phyloP scores from a whole-genome alignment of 202 grass and related monocot species.

The Carex sylvatica region DNA sequence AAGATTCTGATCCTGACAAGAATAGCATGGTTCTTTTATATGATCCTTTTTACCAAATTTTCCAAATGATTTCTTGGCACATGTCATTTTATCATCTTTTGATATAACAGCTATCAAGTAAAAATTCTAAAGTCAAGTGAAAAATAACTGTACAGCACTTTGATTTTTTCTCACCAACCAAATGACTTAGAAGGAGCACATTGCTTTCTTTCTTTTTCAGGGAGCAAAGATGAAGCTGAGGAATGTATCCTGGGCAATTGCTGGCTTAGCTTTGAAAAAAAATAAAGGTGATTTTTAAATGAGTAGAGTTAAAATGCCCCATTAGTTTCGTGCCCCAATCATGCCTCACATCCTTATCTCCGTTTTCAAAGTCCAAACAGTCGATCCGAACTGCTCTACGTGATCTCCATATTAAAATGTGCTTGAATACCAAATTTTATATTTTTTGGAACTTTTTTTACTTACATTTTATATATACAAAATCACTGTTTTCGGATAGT shows the following conservation, averaged over 20 bases:
- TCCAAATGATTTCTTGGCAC: not conserved
- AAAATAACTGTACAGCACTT: not conserved
- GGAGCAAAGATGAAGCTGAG: conserved; percentile 77
- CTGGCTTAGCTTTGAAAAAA: conserved; percentile 63
- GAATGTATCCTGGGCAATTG: conserved; percentile 93
- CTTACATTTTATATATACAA: too few relatives aligned
- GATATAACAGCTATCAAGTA: not conserved
- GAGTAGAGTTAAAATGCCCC: too few relatives aligned
- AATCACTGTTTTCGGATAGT: too few relatives aligned
- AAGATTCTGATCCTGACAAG: conserved; percentile 12
- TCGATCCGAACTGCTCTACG: too few relatives aligned
- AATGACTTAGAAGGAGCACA: not conserved
- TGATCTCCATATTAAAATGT: too few relatives aligned
- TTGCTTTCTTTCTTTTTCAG: conserved; percentile 39
- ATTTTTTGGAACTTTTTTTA: too few relatives aligned
- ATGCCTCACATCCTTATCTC: too few relatives aligned
- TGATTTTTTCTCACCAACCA: conserved; percentile 2
- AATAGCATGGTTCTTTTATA: not conserved
- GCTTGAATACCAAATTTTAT: too few relatives aligned
- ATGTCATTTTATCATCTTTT: conserved; percentile 7
- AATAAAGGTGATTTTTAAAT: conserved; percentile 59
- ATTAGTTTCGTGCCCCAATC: too few relatives aligned
- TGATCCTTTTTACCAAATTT: not conserved
- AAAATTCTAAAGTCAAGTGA: not conserved
- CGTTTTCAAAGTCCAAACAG: too few relatives aligned